Base-by-base conservation (phyloP, 768 basidiomycete species). In the Mycena polygramma region DNA sequence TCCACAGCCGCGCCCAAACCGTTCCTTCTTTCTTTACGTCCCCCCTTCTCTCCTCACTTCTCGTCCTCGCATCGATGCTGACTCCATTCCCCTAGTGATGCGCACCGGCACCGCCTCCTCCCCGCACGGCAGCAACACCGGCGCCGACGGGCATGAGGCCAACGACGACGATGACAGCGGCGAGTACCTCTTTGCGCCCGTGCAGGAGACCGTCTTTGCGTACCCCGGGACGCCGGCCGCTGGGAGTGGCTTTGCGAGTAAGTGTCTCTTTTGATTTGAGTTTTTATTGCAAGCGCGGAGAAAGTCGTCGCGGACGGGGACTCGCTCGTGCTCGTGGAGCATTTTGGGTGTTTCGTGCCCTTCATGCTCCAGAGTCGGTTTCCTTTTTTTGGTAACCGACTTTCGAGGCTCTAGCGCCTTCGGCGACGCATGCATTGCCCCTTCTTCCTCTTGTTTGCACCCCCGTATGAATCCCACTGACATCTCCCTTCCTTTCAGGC, bases 11-110 rank as follows among this genome's bases (percentile, higher is more conserved):
- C n/a, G n/a, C n/a, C n/a, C n/a, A n/a, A 13, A 13, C 39, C 39
- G 39, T 39, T 7, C 13, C 39, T 39, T 39, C 7, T 39, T 39
- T 43, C 20, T 26, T 36, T n/a, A 22, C 41, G 20, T 14, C 2
- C 36, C 7, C 36, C 17, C n/a, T 37, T n/a, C 26, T 35, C 9
- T 2, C 36, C 22, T 51, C 17, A 5, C 9, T 37, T 30, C 43
- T 7, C 17, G 17, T 26, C 30, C 53, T 24, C 52, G 22, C 53
- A 15, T n/a, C 9, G 22, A 7, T 30, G 22, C 17, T 30, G 20
- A 22, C 30, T 35, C 9, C 51, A 20, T 20, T 17, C 69, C 46
- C 69, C 10, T 66, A 93, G 92, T 94, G 86, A 93, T 94, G 92
- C 91, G 92, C 72, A 91, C 89, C 3, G 88, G 89, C 63, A 76